A percentile compares a stretch with the other conserved stretches of the same genome.
These are phyloP conservation scores for Termitomyces heimii DNA, from an alignment of 768 basidiomycete species.

Conservation along the genomic window DNA sequence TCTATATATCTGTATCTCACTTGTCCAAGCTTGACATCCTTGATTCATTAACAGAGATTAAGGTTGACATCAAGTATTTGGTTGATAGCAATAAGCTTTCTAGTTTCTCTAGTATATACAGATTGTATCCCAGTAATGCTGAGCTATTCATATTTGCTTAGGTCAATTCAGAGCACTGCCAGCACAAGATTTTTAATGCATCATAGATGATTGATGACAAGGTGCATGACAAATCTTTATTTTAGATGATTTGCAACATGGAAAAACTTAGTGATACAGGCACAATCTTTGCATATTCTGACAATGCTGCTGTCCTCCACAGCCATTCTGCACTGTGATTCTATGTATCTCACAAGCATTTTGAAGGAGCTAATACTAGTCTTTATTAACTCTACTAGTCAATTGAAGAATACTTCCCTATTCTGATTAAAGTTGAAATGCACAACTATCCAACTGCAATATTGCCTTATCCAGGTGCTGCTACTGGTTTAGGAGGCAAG, in stretches of 20 bases:
- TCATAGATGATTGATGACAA: constrained; percentile 85
- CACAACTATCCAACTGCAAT: constrained; percentile 99
- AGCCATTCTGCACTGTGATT: constrained; percentile 77
- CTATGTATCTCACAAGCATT: constrained; percentile 33
- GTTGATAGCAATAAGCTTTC: no score
- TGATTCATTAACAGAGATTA: no score
- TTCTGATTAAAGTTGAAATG: constrained; percentile 97
- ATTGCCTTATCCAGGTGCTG: constrained; percentile 97
- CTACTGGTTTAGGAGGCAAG: constrained; percentile 97
- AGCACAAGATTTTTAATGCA: constrained; percentile 99
- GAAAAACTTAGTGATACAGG: constrained; percentile 69
- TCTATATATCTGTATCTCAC: background rate
- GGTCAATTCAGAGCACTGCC: constrained; percentile 99
- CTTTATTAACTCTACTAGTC: constrained; percentile 46
- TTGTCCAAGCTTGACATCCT: no score
- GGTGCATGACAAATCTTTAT: constrained; percentile 65
- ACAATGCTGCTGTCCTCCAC: constrained; percentile 93
- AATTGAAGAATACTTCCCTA: constrained; percentile 67
- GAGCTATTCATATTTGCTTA: constrained; percentile 99
- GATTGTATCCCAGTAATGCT: constrained; percentile 95
- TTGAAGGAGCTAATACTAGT: constrained; percentile 16
- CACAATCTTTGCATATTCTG: constrained; percentile 95
- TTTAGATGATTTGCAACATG: constrained; percentile 97
- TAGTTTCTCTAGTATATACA: no score
- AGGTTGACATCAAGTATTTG: no score